Base-by-base conservation (phyloP, 768 basidiomycete species). In the Clitopilus hobsonii region DNA sequence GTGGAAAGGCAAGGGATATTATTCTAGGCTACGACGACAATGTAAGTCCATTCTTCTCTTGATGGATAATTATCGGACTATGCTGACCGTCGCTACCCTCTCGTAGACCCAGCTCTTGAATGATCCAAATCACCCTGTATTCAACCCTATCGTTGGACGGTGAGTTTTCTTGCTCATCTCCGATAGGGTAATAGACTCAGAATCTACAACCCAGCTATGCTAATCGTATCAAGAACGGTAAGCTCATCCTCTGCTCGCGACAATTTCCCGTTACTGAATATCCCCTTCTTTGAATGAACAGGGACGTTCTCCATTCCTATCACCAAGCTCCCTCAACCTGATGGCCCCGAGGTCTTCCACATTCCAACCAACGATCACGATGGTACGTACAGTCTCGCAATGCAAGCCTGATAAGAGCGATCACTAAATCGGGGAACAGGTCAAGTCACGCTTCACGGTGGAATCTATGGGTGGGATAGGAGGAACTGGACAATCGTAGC, bases 401-500 rank as follows among this genome's bases (percentile, higher is more conserved):
- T n/a, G n/a, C n/a, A n/a, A n/a, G n/a, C n/a, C n/a, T n/a, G n/a
- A n/a, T n/a, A n/a, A n/a, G n/a, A n/a, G n/a, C n/a, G n/a, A n/a
- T n/a, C n/a, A n/a, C n/a, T n/a, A n/a, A n/a, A n/a, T n/a, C n/a
- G n/a, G n/a, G n/a, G n/a, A 29, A 30, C 11, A 5, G 32, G 38
- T n/a, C 14, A 22, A 16, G 14, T 24, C 16, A n/a, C 26, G 16
- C 28, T n/a, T 56, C 67, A 66, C 65, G 11, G 61, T 72, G 61
- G 76, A 77, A 30, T 80, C 79, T 0, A 66, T 83, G 1, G 82
- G 8, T 84, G 76, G 74, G 82, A 83, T 60, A 71, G 73, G 13
- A 73, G 76, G 8, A 77, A 75, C 64, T 83, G 81, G 81, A 78
- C 74, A 1, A 55, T 81, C 8, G 70, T 74, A 0, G 64, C 67